phyloP scores from a whole-genome alignment of 305 asterid genomes.

The Fraxinus nigra region DNA sequence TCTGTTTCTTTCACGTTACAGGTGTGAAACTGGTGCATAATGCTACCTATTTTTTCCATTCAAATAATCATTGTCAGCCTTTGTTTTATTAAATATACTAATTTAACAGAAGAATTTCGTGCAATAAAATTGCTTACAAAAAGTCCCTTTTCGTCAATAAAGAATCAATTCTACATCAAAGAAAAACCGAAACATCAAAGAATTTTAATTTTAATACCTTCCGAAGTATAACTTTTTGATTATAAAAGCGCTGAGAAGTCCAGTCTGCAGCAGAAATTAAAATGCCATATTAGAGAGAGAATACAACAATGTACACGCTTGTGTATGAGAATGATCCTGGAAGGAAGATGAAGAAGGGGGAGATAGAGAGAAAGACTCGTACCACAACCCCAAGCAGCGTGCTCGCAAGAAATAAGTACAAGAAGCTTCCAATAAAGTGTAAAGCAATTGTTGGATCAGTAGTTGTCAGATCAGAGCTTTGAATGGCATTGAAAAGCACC shows the following conservation, averaged over 20 bases:
- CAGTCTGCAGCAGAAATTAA: slow-evolving; percentile 30
- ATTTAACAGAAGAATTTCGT: neutral
- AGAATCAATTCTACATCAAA: neutral
- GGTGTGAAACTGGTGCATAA: neutral
- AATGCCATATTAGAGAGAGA: neutral
- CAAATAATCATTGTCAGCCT: neutral
- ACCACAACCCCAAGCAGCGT: slow-evolving; percentile 38
- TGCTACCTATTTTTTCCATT: neutral
- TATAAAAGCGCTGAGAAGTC: slow-evolving; percentile 40
- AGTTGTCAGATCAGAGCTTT: slow-evolving; percentile 32
- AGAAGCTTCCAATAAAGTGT: slow-evolving; percentile 34
- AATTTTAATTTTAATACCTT: slow-evolving; percentile 22
- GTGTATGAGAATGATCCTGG: neutral
- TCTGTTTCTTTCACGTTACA: neutral
- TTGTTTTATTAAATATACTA: neutral
- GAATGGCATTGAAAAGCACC: slow-evolving; percentile 47
- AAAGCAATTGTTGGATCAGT: slow-evolving; percentile 26
- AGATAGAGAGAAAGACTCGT: slow-evolving; percentile 10
- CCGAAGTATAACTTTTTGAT: slow-evolving; percentile 44
- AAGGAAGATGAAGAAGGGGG: slow-evolving; percentile 5
- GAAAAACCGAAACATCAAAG: neutral
- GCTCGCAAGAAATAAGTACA: slow-evolving; percentile 41
- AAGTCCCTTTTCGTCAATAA: neutral
- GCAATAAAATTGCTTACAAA: neutral
- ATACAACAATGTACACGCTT: neutral